Evolutionary conservation across 2,329 filamentous ascomycete species (phyloP), one percentile per base, ranked within the genome.

Genomic region (Lecanicillium sp.): DNA sequence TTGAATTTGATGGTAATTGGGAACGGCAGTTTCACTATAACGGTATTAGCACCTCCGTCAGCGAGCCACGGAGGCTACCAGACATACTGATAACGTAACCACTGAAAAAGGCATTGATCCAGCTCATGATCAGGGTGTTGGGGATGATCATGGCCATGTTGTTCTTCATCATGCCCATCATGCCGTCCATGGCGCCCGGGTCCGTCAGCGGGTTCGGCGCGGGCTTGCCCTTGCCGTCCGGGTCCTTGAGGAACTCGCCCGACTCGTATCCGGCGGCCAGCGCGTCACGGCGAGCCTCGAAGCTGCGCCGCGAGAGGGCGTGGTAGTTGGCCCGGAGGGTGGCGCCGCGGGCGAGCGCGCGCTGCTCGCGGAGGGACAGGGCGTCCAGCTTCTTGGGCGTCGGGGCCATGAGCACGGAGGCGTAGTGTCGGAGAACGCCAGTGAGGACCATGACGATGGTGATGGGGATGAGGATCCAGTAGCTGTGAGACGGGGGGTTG

Each of bases 91-190:
- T 96, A 40, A 98, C 93, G 63, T 96, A 98, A 26, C 93, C 93
- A 44, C 89, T 94, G 62, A 98, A 98, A 65, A 97, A 98, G 0
- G 93, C 90, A 71, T 98, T 98, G 66, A 98, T 97, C 93, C 93
- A 98, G 56, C 91, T 93, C 93, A 98, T 98, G 58, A 98, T 98
- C 64, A 98, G 71, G 5, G 90, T 97, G 69, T 98, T 95, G 41
- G 93, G 93, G 50, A 98, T 89, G 74, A 98, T 97, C 93, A 97
- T 98, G 55, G 93, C 91, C 87, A 98, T 95, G 65, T 98, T 95
- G 50, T 90, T 90, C 79, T 98, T 98, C 88, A 98, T 95, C 89
- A 95, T 95, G 57, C 93, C 91, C 93, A 98, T 98, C 93, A 98
- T 98, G 57, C 90, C 91, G 64, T 98, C 94, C 93, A 98, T 98